Percentiles rank a stretch among this genome's conserved stretches.
These are phyloP conservation scores for Mrakia hoshinonis DNA, from an alignment of 768 basidiomycete species.

Conservation along the genomic window DNA sequence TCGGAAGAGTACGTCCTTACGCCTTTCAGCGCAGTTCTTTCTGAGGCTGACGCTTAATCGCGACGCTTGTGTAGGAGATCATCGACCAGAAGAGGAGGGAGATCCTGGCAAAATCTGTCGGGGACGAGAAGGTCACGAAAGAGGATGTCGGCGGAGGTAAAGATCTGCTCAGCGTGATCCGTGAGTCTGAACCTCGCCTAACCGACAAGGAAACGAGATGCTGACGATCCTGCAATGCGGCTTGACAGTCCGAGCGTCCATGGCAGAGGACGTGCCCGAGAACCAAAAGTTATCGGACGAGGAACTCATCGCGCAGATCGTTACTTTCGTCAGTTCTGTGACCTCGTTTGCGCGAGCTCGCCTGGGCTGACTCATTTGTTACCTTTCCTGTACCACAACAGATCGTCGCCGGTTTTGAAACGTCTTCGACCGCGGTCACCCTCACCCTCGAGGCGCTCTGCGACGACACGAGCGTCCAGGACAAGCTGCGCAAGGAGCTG, in stretches of 20 bases:
- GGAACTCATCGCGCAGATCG: constrained; percentile 76
- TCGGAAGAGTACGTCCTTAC: too few species aligned
- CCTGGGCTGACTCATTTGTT: too few species aligned
- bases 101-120: neutral
- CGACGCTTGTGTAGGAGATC: too few species aligned
- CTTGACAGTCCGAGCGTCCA: constrained; percentile 78
- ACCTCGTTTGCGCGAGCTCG: constrained; percentile 16
- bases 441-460: constrained; percentile 77
- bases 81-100: neutral
- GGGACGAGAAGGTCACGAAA: constrained; percentile 34
- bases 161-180: constrained; percentile 68
- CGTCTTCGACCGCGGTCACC: constrained; percentile 71
- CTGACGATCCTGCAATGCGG: too few species aligned
- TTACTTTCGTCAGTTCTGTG: constrained; percentile 79
- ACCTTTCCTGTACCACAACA: constrained; percentile 15
- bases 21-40: too few species aligned
- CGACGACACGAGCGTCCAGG: constrained; percentile 57
- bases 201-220: too few species aligned
- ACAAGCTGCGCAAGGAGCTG: constrained; percentile 61
- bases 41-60: too few species aligned
- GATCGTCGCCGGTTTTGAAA: constrained; percentile 44
- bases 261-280: constrained; percentile 48
- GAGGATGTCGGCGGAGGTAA: constrained; percentile 53
- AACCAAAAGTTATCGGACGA: constrained; percentile 72
- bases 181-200: too few species aligned